Base-by-base conservation (phyloP, 164 flowering plant genomes). In the Brasenia schreberi region DNA sequence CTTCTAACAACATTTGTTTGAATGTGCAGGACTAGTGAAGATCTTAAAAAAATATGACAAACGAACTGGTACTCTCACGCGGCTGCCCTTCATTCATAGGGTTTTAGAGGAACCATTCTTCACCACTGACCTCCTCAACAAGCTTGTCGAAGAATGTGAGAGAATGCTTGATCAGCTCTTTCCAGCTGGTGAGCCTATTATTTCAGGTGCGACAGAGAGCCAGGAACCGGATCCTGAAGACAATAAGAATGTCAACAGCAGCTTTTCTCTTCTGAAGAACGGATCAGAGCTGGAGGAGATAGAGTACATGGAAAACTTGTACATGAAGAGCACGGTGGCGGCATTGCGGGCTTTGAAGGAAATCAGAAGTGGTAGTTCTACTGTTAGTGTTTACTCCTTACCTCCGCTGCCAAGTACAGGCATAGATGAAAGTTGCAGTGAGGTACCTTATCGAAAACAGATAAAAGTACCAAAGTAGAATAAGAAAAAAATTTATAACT, bases 11-110 rank as follows among this genome's bases (percentile, higher is more conserved):
- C 12, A 7, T 45, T 2, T 45, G 53, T 45, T 12, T 71, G 67
- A 58, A 66, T 68, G 10, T 7, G 39, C 62, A 90, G 97, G 97
- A 17, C 75, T 90, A 0, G 78, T 84, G 61, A 90, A 90, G 72
- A 88, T 90, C 72, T 73, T 90, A 79, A 90, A 90, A 81, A 90
- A 90, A 74, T 87, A 84, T 68, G 97, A 90, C 63, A 90, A 90
- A 75, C 77, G 97, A 76, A 90, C 97, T 0, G 97, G 97, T 19
- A 88, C 71, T 59, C 65, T 87, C 49, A 65, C 88, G 67, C 89
- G 85, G 56, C 69, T 84, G 60, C 95, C 88, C 49, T 90, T 87
- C 70, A 82, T 85, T 10, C 97, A 84, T 65, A 76, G 78, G 64
- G 95, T 80, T 14, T 82, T 86, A 43, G 78, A 76, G 65, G 87